These are phyloP conservation scores for Rubia tinctorum DNA, from an alignment of 305 asterid genomes.

Conservation along the genomic window DNA sequence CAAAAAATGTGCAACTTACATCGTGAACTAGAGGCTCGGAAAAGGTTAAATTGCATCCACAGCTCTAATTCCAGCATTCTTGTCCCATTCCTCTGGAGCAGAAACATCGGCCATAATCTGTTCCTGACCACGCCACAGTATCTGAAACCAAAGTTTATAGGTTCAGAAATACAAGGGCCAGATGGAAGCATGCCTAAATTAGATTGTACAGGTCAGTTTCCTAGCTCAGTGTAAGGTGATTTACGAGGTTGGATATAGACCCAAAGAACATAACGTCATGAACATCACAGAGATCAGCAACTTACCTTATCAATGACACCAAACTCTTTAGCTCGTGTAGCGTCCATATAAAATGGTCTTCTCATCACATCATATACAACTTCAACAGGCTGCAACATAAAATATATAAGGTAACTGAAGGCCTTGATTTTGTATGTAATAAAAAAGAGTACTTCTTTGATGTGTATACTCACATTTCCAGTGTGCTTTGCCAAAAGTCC, in stretches of 20 bases:
- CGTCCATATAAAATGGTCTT: constrained; percentile 73
- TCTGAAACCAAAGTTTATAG: constrained; percentile 42
- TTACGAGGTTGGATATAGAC: neutral
- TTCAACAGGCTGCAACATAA: constrained; percentile 56
- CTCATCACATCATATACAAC: constrained; percentile 56
- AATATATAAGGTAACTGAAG: constrained; percentile 13
- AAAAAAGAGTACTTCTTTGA: constrained; percentile 9
- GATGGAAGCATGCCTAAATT: neutral
- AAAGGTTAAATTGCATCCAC: constrained; percentile 52
- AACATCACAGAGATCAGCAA: constrained; percentile 16
- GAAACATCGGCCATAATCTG: constrained; percentile 64
- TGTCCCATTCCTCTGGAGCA: constrained; percentile 75
- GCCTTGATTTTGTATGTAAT: constrained; percentile 11
- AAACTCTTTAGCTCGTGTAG: constrained; percentile 69
- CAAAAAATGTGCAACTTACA: constrained; percentile 26
- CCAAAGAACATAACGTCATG: neutral
- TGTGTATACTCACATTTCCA: constrained; percentile 62
- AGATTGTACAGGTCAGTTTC: neutral
- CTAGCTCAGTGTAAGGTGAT: neutral
- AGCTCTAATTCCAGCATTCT: constrained; percentile 57
- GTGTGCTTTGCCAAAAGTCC: constrained; percentile 80
- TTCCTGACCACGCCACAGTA: constrained; percentile 83
- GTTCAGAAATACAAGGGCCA: constrained; percentile 16
- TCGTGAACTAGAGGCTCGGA: constrained; percentile 18
- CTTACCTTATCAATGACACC: constrained; percentile 83